phyloP scores from a whole-genome alignment of 2,329 filamentous ascomycete species.

The Colletotrichum sidae region DNA sequence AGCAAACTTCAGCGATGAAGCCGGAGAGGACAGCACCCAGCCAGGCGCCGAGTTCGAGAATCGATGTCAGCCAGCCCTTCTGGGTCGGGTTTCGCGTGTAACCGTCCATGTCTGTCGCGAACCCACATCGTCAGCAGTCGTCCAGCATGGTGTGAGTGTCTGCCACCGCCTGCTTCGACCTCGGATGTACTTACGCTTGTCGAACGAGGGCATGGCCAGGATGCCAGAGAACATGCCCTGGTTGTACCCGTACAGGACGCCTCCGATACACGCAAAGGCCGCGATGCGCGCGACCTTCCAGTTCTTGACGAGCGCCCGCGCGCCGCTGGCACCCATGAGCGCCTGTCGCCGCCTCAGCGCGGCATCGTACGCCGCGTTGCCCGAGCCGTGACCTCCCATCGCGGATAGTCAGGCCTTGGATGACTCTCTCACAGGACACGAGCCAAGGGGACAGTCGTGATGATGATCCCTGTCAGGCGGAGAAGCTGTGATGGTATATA shows the following conservation, averaged over 20 bases:
- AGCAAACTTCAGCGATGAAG: conserved; percentile 76
- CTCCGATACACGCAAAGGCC: conserved; percentile 72
- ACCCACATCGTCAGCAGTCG: conserved; percentile 32
- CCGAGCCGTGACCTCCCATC: conserved; percentile 55
- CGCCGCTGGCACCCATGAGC: conserved; percentile 65
- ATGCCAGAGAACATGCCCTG: conserved; percentile 77
- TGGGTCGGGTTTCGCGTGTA: conserved; percentile 41
- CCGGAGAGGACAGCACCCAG: conserved; percentile 77
- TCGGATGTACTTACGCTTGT: conserved; percentile 54
- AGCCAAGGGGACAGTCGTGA: not conserved
- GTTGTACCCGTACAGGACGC: conserved; percentile 77
- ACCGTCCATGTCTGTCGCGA: conserved; percentile 61
- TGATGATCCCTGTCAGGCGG: not conserved
- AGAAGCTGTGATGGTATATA: not conserved
- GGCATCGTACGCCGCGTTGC: conserved; percentile 59
- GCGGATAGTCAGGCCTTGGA: not conserved
- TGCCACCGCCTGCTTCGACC: not conserved
- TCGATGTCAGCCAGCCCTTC: conserved; percentile 72
- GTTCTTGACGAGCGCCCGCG: conserved; percentile 67
- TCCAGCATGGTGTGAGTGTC: not conserved
- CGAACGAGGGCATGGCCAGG: conserved; percentile 66
- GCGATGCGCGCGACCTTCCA: conserved; percentile 71
- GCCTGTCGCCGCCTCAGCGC: conserved; percentile 63
- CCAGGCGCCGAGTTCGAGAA: conserved; percentile 83
- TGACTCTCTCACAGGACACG: not conserved